Evolutionary conservation across 73 alveolate genomes (phyloP).

Genomic region (Paramecium sexaurelia): DNA sequence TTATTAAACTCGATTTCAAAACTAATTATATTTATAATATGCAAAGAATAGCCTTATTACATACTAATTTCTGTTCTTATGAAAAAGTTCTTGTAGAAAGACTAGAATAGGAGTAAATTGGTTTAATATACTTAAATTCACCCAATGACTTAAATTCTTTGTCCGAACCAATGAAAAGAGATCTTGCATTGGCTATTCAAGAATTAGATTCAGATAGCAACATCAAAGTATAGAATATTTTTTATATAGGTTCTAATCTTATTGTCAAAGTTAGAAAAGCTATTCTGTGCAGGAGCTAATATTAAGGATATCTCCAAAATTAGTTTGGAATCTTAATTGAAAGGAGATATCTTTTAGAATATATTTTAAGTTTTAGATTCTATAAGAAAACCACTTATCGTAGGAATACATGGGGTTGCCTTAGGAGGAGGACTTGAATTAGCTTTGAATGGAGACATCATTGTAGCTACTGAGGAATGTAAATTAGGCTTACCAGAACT

Average conservation of each 20-base stretch:
- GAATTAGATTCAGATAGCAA: constrained; percentile 4
- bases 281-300: constrained; percentile 95
- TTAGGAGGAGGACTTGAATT: constrained; percentile 99
- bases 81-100: background rate
- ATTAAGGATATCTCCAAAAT: constrained; percentile 89
- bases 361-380: constrained; percentile 41
- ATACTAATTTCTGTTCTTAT: constrained; percentile 1
- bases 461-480: constrained; percentile 89
- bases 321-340: constrained; percentile 65
- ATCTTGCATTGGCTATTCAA: background rate
- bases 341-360: constrained; percentile 53
- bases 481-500: constrained; percentile 95
- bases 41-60: constrained; percentile 34
- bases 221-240: constrained; percentile 18
- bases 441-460: constrained; percentile 93
- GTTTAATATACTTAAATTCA: constrained; percentile 54
- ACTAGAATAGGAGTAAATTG: background rate
- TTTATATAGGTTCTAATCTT: constrained; percentile 60
- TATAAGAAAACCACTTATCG: constrained; percentile 85
- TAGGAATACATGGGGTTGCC: constrained; percentile 94
- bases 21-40: background rate
- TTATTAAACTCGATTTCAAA: background rate
- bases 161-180: constrained; percentile 58
- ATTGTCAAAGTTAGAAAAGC: constrained; percentile 55
- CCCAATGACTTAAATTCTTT: constrained; percentile 56